A percentile compares a stretch with the other conserved stretches of the same genome.
phyloP scores from a whole-genome alignment of 495 filamentous ascomycete species.

The Penicillium cataractarum region DNA sequence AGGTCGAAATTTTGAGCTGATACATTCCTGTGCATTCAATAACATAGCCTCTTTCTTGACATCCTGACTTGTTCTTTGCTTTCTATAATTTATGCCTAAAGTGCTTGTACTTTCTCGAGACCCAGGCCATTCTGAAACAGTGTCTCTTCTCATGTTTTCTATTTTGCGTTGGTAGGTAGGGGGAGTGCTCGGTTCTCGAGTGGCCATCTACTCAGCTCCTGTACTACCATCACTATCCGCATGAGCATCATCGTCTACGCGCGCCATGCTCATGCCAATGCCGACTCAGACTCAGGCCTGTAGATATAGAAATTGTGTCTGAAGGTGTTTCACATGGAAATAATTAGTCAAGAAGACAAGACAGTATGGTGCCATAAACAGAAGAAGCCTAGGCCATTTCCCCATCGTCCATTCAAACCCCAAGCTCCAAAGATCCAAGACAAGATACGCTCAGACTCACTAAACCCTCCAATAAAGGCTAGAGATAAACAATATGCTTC shows the following conservation, averaged over 20 bases:
- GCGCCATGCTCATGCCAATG: background rate
- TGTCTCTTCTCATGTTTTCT: background rate
- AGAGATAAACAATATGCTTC: background rate
- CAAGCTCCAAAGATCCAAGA: background rate
- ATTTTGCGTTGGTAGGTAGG: background rate
- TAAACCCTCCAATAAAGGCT: background rate
- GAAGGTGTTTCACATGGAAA: background rate
- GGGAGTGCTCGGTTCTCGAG: background rate
- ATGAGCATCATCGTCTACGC: background rate
- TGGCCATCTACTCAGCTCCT: conserved; percentile 19
- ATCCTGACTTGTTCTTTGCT: too few relatives aligned
- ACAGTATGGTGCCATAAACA: background rate
- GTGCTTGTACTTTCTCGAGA: too few relatives aligned
- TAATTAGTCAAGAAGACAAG: background rate
- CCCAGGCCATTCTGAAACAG: background rate
- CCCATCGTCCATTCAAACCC: background rate
- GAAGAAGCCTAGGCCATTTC: background rate
- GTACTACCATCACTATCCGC: conserved; percentile 18
- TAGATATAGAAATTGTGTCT: background rate
- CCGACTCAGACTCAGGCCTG: background rate
- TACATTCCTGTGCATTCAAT: background rate
- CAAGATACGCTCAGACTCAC: background rate
- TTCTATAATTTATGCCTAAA: too few relatives aligned
- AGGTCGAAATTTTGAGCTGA: background rate
- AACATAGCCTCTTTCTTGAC: background rate